phyloP scores from a whole-genome alignment of 495 filamentous ascomycete genomes.

The Aspergillus panamensis region DNA sequence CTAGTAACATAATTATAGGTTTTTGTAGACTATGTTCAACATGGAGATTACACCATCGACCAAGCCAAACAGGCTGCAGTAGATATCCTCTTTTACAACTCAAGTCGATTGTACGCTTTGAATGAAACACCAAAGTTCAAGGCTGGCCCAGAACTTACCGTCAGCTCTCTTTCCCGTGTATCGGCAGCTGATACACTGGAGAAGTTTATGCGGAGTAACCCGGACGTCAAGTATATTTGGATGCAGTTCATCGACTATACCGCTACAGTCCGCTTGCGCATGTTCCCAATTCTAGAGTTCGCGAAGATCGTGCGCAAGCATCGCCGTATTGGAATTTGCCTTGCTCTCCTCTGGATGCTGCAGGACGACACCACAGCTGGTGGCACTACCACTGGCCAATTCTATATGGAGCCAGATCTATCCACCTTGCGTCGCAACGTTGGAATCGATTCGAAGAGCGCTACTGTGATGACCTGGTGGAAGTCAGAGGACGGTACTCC shows the following conservation, averaged over 20 bases:
- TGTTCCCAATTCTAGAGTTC: conserved; percentile 67
- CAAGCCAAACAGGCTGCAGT: conserved; percentile 59
- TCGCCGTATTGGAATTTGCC: conserved; percentile 52
- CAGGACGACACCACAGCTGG: conserved; percentile 43
- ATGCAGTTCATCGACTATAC: conserved; percentile 83
- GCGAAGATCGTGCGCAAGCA: conserved; percentile 51
- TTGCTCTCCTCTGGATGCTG: conserved; percentile 54
- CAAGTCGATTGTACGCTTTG: conserved; percentile 63
- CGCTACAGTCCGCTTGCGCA: conserved; percentile 59
- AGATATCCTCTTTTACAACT: conserved; percentile 67
- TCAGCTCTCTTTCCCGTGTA: conserved; percentile 1
- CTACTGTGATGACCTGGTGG: conserved; percentile 60
- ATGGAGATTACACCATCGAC: conserved; percentile 50
- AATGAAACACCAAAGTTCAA: conserved; percentile 21
- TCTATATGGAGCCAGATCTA: conserved; percentile 59
- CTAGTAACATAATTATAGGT: conserved; percentile 43
- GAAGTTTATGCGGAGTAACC: conserved; percentile 26
- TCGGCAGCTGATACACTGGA: conserved; percentile 19
- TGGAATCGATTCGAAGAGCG: conserved; percentile 41
- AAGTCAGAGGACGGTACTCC: conserved; percentile 35
- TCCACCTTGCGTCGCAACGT: conserved; percentile 52
- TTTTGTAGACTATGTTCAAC: conserved; percentile 57
- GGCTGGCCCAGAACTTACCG: neutral
- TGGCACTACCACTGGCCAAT: conserved; percentile 52
- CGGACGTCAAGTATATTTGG: conserved; percentile 55